These are phyloP conservation scores for Xylogone sp. DNA, from an alignment of 2,329 filamentous ascomycete species.

Conservation along the genomic window DNA sequence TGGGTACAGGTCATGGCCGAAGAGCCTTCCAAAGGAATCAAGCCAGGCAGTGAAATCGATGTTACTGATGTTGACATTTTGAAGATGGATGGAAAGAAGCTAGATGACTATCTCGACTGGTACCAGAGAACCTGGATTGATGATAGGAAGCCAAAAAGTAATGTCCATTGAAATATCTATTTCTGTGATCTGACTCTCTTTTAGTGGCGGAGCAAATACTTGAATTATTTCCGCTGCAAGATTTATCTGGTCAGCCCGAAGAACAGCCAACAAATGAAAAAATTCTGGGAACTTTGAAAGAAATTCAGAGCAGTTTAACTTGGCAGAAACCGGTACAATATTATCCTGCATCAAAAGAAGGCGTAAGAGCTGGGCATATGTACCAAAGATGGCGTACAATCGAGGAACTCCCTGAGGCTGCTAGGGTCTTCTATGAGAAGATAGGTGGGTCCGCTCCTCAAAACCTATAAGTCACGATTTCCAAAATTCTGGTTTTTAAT, in stretches of 20 bases:
- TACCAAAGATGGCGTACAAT: slow-evolving; percentile 33
- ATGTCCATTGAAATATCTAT: slow-evolving; percentile 7
- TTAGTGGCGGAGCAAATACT: slow-evolving; percentile 29
- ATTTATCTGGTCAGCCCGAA: slow-evolving; percentile 7
- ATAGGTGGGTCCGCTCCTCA: slow-evolving; percentile 32
- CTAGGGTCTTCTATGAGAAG: slow-evolving; percentile 38
- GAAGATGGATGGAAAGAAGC: slow-evolving; percentile 53
- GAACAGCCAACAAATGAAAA: slow-evolving; percentile 22
- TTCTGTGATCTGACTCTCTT: slow-evolving; percentile 3
- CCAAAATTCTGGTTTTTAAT: slow-evolving; percentile 3
- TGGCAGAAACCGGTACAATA: slow-evolving; percentile 19
- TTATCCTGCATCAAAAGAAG: slow-evolving; percentile 10
- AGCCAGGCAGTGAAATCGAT: slow-evolving; percentile 44
- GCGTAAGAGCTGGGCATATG: slow-evolving; percentile 28
- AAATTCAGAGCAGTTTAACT: slow-evolving; percentile 19
- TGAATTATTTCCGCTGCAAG: slow-evolving; percentile 30
- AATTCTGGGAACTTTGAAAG: slow-evolving; percentile 15
- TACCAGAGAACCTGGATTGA: slow-evolving; percentile 64
- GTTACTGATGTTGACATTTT: slow-evolving; percentile 60
- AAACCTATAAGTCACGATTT: background rate
- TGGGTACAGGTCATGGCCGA: slow-evolving; percentile 57
- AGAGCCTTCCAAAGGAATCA: slow-evolving; percentile 22
- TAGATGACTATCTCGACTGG: slow-evolving; percentile 79
- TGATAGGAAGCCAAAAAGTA: slow-evolving; percentile 36
- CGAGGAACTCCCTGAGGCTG: slow-evolving; percentile 38